Evolutionary conservation across 2,329 filamentous ascomycete species (phyloP).

Genomic region (Penicillium sp.): DNA sequence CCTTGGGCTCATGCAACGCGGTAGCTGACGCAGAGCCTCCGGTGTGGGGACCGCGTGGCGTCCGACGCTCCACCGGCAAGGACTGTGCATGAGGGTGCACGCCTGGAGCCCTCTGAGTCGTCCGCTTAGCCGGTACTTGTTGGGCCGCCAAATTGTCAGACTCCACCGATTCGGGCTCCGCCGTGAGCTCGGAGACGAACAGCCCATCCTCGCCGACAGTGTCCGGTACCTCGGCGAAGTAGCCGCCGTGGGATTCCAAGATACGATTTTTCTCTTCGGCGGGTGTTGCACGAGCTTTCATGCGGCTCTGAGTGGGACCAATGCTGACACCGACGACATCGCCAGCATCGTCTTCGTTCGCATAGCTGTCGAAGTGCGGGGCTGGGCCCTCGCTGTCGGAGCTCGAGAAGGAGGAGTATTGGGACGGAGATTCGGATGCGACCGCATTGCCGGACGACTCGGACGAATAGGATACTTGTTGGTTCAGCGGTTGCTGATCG

Average conservation of each 20-base stretch:
- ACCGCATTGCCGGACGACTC: conserved; percentile 19
- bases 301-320: conserved; percentile 56
- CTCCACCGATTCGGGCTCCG: conserved; percentile 32
- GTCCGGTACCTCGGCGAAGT: conserved; percentile 48
- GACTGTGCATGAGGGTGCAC: conserved; percentile 6
- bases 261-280: conserved; percentile 60
- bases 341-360: conserved; percentile 37
- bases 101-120: conserved; percentile 6
- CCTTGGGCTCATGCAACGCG: conserved; percentile 11
- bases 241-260: conserved; percentile 51
- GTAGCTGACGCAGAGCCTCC: conserved; percentile 6
- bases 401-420: conserved; percentile 28
- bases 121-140: background rate
- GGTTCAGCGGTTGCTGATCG: background rate
- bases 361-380: conserved; percentile 17
- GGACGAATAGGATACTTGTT: conserved; percentile 19
- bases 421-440: conserved; percentile 20
- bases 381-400: conserved; percentile 34
- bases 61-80: conserved; percentile 10
- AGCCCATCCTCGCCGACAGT: conserved; percentile 30
- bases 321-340: conserved; percentile 61
- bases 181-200: conserved; percentile 32
- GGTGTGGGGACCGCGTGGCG: conserved; percentile 16
- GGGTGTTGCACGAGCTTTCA: conserved; percentile 59
- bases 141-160: background rate